Percentiles rank a stretch among this genome's conserved stretches.
phyloP scores from a whole-genome alignment of 768 basidiomycete species.

The Hemileccinum impolitum region DNA sequence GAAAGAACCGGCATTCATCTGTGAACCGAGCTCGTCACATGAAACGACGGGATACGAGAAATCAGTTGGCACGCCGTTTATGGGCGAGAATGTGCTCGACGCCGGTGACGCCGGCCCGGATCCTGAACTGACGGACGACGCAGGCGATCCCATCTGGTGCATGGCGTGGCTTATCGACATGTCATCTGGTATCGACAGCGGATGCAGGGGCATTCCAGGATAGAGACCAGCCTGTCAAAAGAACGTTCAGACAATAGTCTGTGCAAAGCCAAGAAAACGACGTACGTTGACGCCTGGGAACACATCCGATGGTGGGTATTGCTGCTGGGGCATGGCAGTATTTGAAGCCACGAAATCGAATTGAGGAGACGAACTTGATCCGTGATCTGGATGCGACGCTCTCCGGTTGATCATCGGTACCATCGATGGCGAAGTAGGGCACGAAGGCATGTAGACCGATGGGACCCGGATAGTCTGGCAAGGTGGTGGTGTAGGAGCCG shows the following conservation, averaged over 20 bases:
- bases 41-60: slow-evolving; percentile 21
- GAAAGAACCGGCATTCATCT: slow-evolving; percentile 12
- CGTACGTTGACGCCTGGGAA: slow-evolving; percentile 40
- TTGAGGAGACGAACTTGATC: slow-evolving; percentile 38
- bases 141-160: slow-evolving; percentile 48
- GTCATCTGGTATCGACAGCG: slow-evolving; percentile 43
- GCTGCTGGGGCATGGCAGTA: slow-evolving; percentile 39
- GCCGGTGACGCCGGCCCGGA: slow-evolving; percentile 52
- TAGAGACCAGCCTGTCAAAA: slow-evolving; percentile 46
- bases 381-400: slow-evolving; percentile 48
- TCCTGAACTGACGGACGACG: slow-evolving; percentile 44
- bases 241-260: slow-evolving; percentile 1
- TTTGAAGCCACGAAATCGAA: slow-evolving; percentile 57
- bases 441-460: slow-evolving; percentile 59
- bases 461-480: slow-evolving; percentile 71
- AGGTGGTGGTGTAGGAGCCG: slow-evolving; percentile 64
- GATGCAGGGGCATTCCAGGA: slow-evolving; percentile 46
- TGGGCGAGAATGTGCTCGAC: slow-evolving; percentile 50
- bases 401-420: slow-evolving; percentile 59
- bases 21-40: slow-evolving; percentile 14
- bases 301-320: slow-evolving; percentile 30
- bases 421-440: slow-evolving; percentile 58
- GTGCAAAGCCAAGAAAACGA: slow-evolving; percentile 11
- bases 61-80: slow-evolving; percentile 15
- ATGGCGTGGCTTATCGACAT: slow-evolving; percentile 38